phyloP scores from a whole-genome alignment of 108 stramenopile species.

The Mediolabrus comicus region DNA sequence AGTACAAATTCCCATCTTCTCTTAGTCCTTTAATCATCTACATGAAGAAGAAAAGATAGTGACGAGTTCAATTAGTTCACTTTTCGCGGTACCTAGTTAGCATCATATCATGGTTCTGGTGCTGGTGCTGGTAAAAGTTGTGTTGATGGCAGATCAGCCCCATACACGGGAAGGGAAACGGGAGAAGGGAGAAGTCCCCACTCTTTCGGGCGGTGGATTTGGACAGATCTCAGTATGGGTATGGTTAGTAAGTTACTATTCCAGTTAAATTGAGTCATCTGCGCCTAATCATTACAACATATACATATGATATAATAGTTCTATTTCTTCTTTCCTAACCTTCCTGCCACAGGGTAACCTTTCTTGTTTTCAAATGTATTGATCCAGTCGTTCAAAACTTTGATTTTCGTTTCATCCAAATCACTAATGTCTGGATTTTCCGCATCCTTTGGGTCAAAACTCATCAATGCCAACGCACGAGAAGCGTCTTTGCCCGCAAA shows the following conservation, averaged over 20 bases:
- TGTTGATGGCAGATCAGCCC: too few relatives aligned
- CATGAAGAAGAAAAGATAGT: too few relatives aligned
- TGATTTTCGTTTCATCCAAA: constrained; percentile 79
- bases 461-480: constrained; percentile 95
- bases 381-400: constrained; percentile 92
- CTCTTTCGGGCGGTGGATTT: not conserved
- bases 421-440: constrained; percentile 76
- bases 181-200: not conserved
- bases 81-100: too few relatives aligned
- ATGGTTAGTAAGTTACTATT: too few relatives aligned
- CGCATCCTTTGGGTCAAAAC: constrained; percentile 88
- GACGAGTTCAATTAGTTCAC: too few relatives aligned
- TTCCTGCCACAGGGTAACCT: constrained; percentile 93
- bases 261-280: too few relatives aligned
- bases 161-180: too few relatives aligned
- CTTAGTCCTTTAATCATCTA: too few relatives aligned
- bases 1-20: constrained; percentile 20
- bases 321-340: constrained; percentile 31
- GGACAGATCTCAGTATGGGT: not conserved
- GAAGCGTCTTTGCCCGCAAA: constrained; percentile 97
- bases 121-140: too few relatives aligned
- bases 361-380: constrained; percentile 89
- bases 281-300: not conserved
- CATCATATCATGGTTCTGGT: too few relatives aligned
- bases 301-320: not conserved